A percentile compares a stretch with the other conserved stretches of the same genome.
Evolutionary conservation across 345 rosid species (phyloP).

Genomic region (Pistacia atlantica): DNA sequence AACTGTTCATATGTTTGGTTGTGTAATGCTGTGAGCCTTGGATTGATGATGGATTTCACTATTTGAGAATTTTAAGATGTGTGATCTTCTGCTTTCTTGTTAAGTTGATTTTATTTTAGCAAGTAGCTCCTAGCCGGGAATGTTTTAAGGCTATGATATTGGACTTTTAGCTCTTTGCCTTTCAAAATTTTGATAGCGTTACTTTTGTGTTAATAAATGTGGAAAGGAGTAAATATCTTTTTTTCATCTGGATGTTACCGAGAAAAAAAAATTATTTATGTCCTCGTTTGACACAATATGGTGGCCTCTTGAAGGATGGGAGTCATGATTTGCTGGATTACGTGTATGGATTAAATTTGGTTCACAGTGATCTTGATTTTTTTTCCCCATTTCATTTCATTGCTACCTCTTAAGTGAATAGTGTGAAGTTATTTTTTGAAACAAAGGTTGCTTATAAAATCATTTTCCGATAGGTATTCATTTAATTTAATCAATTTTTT

Average conservation of each 20-base stretch:
- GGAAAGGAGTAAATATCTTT: background rate
- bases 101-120: background rate
- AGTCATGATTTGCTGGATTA: background rate
- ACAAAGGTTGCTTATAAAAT: background rate
- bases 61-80: background rate
- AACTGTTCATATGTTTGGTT: background rate
- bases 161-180: background rate
- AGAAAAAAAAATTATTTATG: background rate
- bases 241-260: background rate
- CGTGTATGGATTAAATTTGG: background rate
- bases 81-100: background rate
- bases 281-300: background rate
- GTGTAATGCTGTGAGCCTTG: background rate
- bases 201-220: background rate
- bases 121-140: background rate
- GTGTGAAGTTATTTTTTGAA: slow-evolving; percentile 1
- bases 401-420: background rate
- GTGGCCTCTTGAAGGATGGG: background rate
- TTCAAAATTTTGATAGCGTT: background rate
- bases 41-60: background rate
- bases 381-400: background rate
- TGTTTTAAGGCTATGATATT: background rate
- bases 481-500: background rate
- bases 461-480: background rate
- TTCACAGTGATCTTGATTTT: background rate